phyloP scores from a whole-genome alignment of 805 yeast species.

The Sugiyamaella mastotermitis region DNA sequence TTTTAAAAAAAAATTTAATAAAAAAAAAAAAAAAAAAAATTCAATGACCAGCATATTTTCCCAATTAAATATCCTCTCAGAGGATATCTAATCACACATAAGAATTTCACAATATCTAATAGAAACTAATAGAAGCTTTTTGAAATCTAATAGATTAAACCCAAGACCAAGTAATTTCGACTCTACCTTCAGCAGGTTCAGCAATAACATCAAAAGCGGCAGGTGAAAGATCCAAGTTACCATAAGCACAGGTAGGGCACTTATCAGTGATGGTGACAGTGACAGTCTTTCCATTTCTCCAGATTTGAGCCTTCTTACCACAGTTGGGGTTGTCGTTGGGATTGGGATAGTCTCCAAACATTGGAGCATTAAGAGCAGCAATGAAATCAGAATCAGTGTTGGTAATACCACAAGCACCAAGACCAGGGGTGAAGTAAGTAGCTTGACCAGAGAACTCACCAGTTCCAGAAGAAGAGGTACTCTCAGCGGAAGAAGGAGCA shows the following conservation, averaged over 20 bases:
- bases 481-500: not conserved
- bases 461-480: not conserved
- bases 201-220: conserved; percentile 50
- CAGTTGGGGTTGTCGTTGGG: conserved; percentile 15
- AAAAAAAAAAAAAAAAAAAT: too few species aligned
- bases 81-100: too few species aligned
- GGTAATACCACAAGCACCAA: conserved; percentile 44
- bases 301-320: conserved; percentile 11
- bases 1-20: too few species aligned
- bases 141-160: not conserved
- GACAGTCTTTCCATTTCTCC: conserved; percentile 45
- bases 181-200: conserved; percentile 46
- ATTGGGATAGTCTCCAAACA: conserved; percentile 18
- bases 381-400: conserved; percentile 42
- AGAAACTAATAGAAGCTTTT: too few species aligned
- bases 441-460: conserved; percentile 17
- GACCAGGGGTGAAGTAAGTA: conserved; percentile 32
- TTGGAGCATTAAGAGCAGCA: conserved; percentile 41
- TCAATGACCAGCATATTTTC: too few species aligned
- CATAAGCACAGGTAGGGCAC: conserved; percentile 47
- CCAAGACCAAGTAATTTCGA: conserved; percentile 45
- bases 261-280: conserved; percentile 51
- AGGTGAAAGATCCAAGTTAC: conserved; percentile 57
- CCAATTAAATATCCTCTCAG: too few species aligned
- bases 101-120: too few species aligned